A percentile compares a stretch with the other conserved stretches of the same genome.
phyloP scores from a whole-genome alignment of 2,329 filamentous ascomycete genomes.

The Paecilomyces fulvus region DNA sequence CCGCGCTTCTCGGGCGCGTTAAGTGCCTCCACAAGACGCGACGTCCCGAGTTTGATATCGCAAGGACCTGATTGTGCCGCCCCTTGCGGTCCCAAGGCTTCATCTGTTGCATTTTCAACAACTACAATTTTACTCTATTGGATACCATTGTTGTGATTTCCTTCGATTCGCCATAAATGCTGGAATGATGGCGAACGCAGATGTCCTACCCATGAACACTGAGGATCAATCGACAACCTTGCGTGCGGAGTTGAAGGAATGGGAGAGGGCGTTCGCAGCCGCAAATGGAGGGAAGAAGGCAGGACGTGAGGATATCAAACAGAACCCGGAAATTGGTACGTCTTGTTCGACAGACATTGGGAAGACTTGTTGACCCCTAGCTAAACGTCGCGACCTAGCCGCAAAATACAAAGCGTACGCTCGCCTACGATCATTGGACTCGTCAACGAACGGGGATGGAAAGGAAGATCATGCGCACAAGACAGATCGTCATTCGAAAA shows the following conservation, averaged over 20 bases:
- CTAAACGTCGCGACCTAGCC: constrained; percentile 17
- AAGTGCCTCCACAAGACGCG: background rate
- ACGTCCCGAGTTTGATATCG: background rate
- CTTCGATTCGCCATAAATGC: background rate
- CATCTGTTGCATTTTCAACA: background rate
- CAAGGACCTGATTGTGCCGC: background rate
- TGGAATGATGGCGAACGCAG: constrained; percentile 19
- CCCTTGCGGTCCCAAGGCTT: background rate
- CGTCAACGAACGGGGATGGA: constrained; percentile 10
- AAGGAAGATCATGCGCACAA: constrained; percentile 10
- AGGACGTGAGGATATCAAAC: constrained; percentile 40
- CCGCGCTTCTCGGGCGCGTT: background rate
- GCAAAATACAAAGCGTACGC: constrained; percentile 42
- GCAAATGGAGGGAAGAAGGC: constrained; percentile 38
- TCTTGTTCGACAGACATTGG: background rate
- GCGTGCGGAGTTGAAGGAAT: constrained; percentile 39
- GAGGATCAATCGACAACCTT: constrained; percentile 25
- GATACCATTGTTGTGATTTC: background rate
- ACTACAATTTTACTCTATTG: background rate
- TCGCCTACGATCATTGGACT: constrained; percentile 30
- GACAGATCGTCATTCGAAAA: constrained; percentile 9
- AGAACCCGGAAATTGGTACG: constrained; percentile 35
- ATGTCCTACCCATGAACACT: constrained; percentile 9
- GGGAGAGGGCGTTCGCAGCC: constrained; percentile 38
- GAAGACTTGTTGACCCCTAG: background rate